A percentile compares a stretch with the other conserved stretches of the same genome.
Conservation (phyloP, 495 filamentous ascomycete genomes). For the Talaromyces trachyspermus region DNA sequence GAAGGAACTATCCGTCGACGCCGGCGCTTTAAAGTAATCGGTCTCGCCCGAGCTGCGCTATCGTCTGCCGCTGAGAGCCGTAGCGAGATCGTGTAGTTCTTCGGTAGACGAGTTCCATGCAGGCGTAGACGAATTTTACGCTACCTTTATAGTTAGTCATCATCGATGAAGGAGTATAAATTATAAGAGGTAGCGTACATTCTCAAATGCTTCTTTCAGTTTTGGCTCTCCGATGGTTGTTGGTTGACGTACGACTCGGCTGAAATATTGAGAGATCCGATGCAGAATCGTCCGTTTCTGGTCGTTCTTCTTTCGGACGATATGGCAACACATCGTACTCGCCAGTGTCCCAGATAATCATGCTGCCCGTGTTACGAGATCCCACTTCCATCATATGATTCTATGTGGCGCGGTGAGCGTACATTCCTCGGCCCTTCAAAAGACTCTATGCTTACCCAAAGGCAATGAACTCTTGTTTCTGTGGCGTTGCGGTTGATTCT, state of each 20-base stretch:
- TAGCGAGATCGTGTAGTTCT: slow-evolving; percentile 49
- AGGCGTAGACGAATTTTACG: slow-evolving; percentile 56
- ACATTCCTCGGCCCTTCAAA: neutral
- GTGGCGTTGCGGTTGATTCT: slow-evolving; percentile 54
- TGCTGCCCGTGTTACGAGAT: slow-evolving; percentile 48
- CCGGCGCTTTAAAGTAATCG: slow-evolving; percentile 25
- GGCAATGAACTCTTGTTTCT: slow-evolving; percentile 58
- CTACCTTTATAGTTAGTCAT: slow-evolving; percentile 10
- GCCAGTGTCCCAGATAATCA: slow-evolving; percentile 67
- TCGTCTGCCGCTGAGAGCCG: slow-evolving; percentile 38
- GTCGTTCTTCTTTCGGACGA: slow-evolving; percentile 19
- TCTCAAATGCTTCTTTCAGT: slow-evolving; percentile 46
- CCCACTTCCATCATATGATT: slow-evolving; percentile 64
- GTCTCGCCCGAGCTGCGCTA: slow-evolving; percentile 29
- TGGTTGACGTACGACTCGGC: neutral
- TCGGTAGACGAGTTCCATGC: slow-evolving; percentile 51
- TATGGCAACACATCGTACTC: slow-evolving; percentile 53
- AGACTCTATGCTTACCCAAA: slow-evolving; percentile 45
- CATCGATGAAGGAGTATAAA: neutral
- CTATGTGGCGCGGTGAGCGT: slow-evolving; percentile 21
- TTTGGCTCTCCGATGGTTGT: slow-evolving; percentile 44
- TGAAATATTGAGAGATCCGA: slow-evolving; percentile 16
- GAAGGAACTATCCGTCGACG: slow-evolving; percentile 10
- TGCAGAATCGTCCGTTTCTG: slow-evolving; percentile 39
- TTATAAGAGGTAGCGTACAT: slow-evolving; percentile 18